phyloP scores from a whole-genome alignment of 2,329 filamentous ascomycete genomes.

The Botrytis porri region DNA sequence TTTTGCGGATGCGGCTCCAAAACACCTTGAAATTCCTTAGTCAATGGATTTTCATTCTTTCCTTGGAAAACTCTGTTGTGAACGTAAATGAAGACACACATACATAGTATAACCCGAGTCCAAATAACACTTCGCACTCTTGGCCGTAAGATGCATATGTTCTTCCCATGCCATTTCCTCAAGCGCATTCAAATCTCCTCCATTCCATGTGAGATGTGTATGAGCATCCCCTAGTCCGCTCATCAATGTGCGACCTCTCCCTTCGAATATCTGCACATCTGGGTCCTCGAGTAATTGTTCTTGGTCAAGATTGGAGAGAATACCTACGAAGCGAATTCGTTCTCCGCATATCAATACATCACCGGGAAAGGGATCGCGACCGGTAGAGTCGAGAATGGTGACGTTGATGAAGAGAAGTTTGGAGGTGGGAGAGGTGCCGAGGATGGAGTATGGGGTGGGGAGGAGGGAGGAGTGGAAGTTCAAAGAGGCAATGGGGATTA shows the following conservation, averaged over 20 bases:
- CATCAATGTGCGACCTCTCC: slow-evolving; percentile 44
- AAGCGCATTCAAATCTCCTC: slow-evolving; percentile 42
- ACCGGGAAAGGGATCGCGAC: not conserved
- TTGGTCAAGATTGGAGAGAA: not conserved
- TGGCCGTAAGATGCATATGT: slow-evolving; percentile 38
- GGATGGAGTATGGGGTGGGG: not conserved
- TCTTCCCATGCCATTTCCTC: slow-evolving; percentile 47
- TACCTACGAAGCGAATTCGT: not conserved
- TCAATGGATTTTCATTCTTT: too few relatives aligned
- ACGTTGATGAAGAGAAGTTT: not conserved
- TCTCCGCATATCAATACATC: not conserved
- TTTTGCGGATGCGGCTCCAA: slow-evolving; percentile 30
- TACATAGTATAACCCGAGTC: slow-evolving; percentile 51
- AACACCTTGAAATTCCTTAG: slow-evolving; percentile 22
- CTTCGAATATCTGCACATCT: not conserved
- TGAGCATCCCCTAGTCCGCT: slow-evolving; percentile 50
- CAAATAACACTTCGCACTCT: slow-evolving; percentile 43
- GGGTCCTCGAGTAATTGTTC: not conserved
- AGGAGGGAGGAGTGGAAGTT: not conserved
- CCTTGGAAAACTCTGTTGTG: not conserved
- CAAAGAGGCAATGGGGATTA: not conserved
- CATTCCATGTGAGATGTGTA: slow-evolving; percentile 50
- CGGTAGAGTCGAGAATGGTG: not conserved
- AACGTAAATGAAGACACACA: not conserved
- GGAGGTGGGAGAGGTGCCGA: not conserved